These are phyloP conservation scores for Gastrodia elata DNA, from an alignment of 106 monocot species.

Conservation along the genomic window DNA sequence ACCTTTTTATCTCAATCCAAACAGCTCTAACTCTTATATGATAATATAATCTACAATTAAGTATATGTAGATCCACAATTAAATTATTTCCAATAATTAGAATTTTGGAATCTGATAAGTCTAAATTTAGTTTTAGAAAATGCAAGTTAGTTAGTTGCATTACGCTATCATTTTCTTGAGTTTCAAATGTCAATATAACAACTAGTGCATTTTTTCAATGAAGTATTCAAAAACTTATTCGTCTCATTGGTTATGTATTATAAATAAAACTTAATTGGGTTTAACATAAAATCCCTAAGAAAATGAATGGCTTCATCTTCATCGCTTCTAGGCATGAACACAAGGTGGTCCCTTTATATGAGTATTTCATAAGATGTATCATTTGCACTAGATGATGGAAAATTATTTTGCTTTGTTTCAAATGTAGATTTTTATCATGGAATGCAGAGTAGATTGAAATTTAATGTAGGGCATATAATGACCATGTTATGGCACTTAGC, in stretches of 20 bases:
- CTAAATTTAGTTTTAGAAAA: neutral
- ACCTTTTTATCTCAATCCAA: no score
- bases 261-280: neutral
- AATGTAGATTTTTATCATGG: no score
- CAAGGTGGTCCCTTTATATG: neutral
- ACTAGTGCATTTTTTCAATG: neutral
- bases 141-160: neutral
- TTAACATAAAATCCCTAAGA: neutral
- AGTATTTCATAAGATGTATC: neutral
- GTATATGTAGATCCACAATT: neutral
- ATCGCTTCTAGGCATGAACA: neutral
- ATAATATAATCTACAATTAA: no score
- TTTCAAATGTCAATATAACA: neutral
- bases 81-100: neutral
- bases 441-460: neutral
- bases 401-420: neutral
- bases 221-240: neutral
- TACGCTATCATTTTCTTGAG: neutral
- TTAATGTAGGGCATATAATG: neutral
- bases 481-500: neutral
- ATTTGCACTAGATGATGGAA: neutral
- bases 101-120: neutral
- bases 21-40: no score
- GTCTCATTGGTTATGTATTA: neutral
- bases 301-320: neutral